Conservation (phyloP, 495 filamentous ascomycete species). For the Pyrenula massariospora region DNA sequence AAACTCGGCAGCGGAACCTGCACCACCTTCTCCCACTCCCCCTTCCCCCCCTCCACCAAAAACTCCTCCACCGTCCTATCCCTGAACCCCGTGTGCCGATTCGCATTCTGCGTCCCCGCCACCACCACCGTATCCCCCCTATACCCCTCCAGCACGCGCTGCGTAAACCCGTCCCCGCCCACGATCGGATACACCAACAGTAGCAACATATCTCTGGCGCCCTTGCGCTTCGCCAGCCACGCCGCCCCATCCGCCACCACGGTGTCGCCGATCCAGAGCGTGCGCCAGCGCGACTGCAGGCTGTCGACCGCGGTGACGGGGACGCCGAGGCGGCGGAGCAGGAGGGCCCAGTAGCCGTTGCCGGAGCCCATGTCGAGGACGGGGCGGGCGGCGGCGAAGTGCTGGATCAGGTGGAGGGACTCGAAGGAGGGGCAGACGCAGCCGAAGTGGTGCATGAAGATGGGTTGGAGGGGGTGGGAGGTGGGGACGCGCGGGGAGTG, state of each 20-base stretch:
- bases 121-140: constrained; percentile 44
- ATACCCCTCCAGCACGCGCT: constrained; percentile 36
- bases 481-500: constrained; percentile 15
- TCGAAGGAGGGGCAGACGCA: constrained; percentile 48
- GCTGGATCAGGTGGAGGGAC: constrained; percentile 33
- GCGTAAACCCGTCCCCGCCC: constrained; percentile 37
- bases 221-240: constrained; percentile 25
- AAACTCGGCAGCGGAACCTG: constrained; percentile 40
- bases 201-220: constrained; percentile 32
- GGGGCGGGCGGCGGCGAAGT: constrained; percentile 18
- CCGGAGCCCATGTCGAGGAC: constrained; percentile 46
- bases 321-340: constrained; percentile 35
- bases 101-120: constrained; percentile 51
- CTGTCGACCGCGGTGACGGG: constrained; percentile 37
- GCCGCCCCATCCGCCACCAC: constrained; percentile 29
- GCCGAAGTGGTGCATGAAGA: constrained; percentile 59
- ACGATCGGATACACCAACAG: constrained; percentile 53
- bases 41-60: constrained; percentile 30
- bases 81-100: constrained; percentile 51
- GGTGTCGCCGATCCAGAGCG: constrained; percentile 47
- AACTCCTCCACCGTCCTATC: constrained; percentile 42
- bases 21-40: constrained; percentile 24
- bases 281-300: constrained; percentile 40
- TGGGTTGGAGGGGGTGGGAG: constrained; percentile 43
- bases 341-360: constrained; percentile 52